Conservation (phyloP, 164 flowering plant species). For the Nymphaea thermarum region DNA sequence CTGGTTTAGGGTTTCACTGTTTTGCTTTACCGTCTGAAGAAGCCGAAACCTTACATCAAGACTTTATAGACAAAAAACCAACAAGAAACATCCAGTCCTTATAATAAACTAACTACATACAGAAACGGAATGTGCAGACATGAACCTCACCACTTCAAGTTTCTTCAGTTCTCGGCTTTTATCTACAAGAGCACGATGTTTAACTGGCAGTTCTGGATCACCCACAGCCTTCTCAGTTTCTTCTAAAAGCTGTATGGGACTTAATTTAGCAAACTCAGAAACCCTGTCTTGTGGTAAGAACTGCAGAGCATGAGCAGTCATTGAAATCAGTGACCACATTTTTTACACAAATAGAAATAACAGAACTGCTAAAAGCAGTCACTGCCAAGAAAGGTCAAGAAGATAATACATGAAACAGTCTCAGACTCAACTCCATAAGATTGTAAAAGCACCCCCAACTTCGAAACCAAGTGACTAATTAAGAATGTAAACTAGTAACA, state of each 20-base stretch:
- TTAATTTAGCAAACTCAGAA: constrained; percentile 93
- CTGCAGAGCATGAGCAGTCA: constrained; percentile 14
- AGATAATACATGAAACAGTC: background rate
- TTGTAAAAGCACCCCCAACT: background rate
- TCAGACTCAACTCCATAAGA: background rate
- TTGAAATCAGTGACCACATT: background rate
- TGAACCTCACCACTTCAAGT: constrained; percentile 48
- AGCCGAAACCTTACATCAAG: background rate
- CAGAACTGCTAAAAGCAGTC: background rate
- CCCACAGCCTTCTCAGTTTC: constrained; percentile 99
- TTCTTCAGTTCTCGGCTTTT: constrained; percentile 59
- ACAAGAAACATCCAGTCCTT: background rate
- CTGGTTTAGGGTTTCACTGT: constrained; percentile 60
- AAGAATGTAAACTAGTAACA: too few species aligned
- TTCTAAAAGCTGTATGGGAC: constrained; percentile 84
- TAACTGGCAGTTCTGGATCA: constrained; percentile 78
- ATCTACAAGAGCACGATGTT: constrained; percentile 57
- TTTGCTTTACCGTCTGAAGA: constrained; percentile 55
- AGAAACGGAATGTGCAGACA: background rate
- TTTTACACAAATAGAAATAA: background rate
- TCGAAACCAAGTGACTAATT: too few species aligned
- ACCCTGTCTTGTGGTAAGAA: constrained; percentile 97
- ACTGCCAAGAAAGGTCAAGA: background rate
- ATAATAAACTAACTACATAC: background rate
- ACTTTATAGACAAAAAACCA: background rate